Conservation (phyloP, 805 yeast genomes). For the Wickerhamomyces mucosus region DNA sequence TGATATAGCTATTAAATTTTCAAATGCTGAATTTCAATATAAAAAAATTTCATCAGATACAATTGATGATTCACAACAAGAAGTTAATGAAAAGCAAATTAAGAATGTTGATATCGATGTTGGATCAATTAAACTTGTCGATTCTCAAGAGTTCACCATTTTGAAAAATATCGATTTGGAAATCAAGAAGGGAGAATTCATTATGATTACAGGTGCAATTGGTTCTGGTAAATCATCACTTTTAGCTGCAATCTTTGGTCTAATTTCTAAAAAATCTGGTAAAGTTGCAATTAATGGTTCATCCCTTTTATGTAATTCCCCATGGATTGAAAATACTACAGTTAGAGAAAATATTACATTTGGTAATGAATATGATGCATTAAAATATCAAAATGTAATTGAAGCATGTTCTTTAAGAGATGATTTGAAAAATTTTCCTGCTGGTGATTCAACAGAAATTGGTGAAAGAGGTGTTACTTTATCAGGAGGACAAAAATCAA, state of each 20-base stretch:
- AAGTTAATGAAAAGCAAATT: too few species aligned
- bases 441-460: conserved; percentile 69
- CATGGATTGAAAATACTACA: conserved; percentile 78
- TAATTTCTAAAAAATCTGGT: conserved; percentile 41
- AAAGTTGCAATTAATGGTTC: conserved; percentile 44
- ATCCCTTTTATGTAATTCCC: conserved; percentile 47
- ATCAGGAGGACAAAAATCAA: conserved; percentile 65
- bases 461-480: conserved; percentile 80
- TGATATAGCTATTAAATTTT: conserved; percentile 36
- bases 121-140: too few species aligned
- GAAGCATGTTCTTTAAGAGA: conserved; percentile 52
- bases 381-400: conserved; percentile 43
- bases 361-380: conserved; percentile 44
- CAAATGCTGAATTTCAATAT: conserved; percentile 57
- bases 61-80: too few species aligned
- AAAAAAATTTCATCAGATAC: too few species aligned
- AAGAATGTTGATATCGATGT: too few species aligned
- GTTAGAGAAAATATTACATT: conserved; percentile 64
- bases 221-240: conserved; percentile 77
- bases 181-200: conserved; percentile 56
- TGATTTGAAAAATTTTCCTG: conserved; percentile 57
- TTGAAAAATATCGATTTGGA: conserved; percentile 39
- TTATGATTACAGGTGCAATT: conserved; percentile 69
- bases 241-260: conserved; percentile 60
- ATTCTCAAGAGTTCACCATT: too few species aligned